A percentile compares a stretch with the other conserved stretches of the same genome.
These are phyloP conservation scores for Carallia pectinifolia DNA, from an alignment of 345 rosid genomes.

Conservation along the genomic window DNA sequence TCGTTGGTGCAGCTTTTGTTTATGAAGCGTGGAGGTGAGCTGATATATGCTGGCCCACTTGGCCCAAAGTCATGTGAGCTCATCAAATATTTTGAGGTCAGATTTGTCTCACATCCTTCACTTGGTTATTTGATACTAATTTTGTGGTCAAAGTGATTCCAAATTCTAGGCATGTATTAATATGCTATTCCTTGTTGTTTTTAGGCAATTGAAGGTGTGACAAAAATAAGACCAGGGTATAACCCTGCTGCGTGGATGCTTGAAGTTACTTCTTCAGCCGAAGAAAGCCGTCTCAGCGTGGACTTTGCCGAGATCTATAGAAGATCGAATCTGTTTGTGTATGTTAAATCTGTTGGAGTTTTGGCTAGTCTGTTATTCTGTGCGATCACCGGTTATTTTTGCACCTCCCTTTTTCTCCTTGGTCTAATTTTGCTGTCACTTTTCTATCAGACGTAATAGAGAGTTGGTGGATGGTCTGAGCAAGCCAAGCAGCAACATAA, in stretches of 20 bases:
- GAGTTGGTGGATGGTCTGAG: slow-evolving; percentile 71
- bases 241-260: slow-evolving; percentile 99
- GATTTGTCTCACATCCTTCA: background rate
- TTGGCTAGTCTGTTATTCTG: background rate
- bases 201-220: slow-evolving; percentile 84
- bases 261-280: slow-evolving; percentile 72
- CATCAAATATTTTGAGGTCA: slow-evolving; percentile 80
- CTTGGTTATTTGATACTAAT: background rate
- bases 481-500: slow-evolving; percentile 61
- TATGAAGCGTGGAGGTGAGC: slow-evolving; percentile 98
- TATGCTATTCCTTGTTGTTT: slow-evolving; percentile 17
- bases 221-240: slow-evolving; percentile 70
- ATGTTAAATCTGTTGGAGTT: slow-evolving; percentile 30
- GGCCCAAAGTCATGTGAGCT: slow-evolving; percentile 84
- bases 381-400: background rate
- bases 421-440: slow-evolving; percentile 11
- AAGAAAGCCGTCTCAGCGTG: slow-evolving; percentile 71
- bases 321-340: slow-evolving; percentile 70
- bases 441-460: slow-evolving; percentile 55
- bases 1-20: slow-evolving; percentile 72
- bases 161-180: slow-evolving; percentile 4
- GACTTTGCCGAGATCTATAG: slow-evolving; percentile 89
- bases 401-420: slow-evolving; percentile 11
- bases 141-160: slow-evolving; percentile 5
- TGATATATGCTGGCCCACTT: slow-evolving; percentile 96